A percentile compares a stretch with the other conserved stretches of the same genome.
phyloP scores from a whole-genome alignment of 495 filamentous ascomycete species.

The Lepidopterella palustris region DNA sequence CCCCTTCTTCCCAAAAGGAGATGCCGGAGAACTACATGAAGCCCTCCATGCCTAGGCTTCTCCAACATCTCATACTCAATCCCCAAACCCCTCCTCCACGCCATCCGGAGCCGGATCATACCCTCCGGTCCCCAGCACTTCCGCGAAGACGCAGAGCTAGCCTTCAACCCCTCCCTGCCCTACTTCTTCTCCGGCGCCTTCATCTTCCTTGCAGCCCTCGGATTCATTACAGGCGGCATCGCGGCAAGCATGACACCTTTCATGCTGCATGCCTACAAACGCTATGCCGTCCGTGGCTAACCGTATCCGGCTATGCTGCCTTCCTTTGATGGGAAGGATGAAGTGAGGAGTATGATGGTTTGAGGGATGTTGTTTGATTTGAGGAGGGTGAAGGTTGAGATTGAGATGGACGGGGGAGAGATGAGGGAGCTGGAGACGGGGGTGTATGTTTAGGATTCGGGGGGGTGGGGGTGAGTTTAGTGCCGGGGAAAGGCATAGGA shows the following conservation, averaged over 20 bases:
- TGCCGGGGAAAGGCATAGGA: too few relatives aligned
- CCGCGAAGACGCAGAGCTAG: constrained; percentile 2
- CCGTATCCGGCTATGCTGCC: constrained; percentile 7
- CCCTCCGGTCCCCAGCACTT: background rate
- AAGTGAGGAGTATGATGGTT: constrained; percentile 3
- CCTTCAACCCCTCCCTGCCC: background rate
- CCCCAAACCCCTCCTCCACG: background rate
- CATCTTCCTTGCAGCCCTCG: constrained; percentile 3
- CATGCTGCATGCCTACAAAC: background rate
- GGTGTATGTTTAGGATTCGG: constrained; percentile 8
- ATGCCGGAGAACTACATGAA: too few relatives aligned
- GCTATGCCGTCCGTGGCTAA: background rate
- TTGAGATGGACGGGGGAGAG: background rate
- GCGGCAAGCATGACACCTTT: constrained; percentile 6
- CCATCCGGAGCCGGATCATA: constrained; percentile 1
- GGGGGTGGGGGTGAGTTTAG: too few relatives aligned
- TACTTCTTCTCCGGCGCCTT: constrained; percentile 15
- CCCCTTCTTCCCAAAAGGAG: background rate
- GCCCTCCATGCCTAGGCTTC: background rate
- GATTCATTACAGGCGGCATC: background rate
- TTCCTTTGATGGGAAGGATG: background rate
- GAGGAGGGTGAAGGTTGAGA: background rate
- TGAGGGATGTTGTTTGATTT: constrained; percentile 13
- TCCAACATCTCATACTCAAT: background rate
- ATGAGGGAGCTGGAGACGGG: background rate